Conservation (phyloP, 345 rosid species). For the Ailanthus altissimus region DNA sequence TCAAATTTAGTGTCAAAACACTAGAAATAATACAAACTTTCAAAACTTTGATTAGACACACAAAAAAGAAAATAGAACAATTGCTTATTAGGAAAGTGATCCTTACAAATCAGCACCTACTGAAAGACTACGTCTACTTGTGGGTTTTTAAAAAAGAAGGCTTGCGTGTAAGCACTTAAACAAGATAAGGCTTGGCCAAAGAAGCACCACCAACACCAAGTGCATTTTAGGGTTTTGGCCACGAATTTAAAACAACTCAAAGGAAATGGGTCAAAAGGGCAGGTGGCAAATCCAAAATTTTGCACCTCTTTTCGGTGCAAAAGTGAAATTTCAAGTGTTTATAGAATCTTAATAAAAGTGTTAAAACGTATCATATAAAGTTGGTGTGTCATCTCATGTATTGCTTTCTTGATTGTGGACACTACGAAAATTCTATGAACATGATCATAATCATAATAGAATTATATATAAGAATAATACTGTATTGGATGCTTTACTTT, state of each 20-base stretch:
- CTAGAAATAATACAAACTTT: background rate
- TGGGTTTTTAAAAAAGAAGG: constrained; percentile 12
- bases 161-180: constrained; percentile 24
- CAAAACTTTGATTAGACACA: background rate
- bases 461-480: no score
- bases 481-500: constrained; percentile 12
- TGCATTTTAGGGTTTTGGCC: constrained; percentile 10
- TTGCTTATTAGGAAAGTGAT: constrained; percentile 14
- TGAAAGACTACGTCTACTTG: constrained; percentile 16
- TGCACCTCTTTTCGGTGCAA: constrained; percentile 30
- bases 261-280: constrained; percentile 28
- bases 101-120: constrained; percentile 15
- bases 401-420: background rate
- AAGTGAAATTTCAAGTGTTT: background rate
- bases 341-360: background rate
- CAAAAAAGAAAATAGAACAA: background rate
- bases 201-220: background rate
- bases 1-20: constrained; percentile 12
- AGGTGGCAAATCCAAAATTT: constrained; percentile 10
- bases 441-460: no score
- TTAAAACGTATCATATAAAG: background rate
- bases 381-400: constrained; percentile 4
- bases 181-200: constrained; percentile 16
- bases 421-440: background rate
- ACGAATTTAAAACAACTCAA: constrained; percentile 2